Conservation (phyloP, 306 rosid species). For the Vachellia collinsii region DNA sequence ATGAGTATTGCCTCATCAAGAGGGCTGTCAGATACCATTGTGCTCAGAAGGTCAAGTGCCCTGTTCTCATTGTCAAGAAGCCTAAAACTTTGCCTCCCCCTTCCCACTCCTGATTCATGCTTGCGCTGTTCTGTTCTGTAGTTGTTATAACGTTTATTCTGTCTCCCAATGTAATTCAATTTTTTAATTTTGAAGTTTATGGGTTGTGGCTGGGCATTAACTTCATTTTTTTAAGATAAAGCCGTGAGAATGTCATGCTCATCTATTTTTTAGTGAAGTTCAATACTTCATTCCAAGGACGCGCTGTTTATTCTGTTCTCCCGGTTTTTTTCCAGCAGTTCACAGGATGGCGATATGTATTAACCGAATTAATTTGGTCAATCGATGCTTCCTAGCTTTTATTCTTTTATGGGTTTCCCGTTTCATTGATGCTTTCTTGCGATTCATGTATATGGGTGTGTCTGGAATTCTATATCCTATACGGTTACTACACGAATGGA, state of each 20-base stretch:
- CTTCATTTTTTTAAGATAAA: not conserved
- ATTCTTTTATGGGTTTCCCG: not conserved
- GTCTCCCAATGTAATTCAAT: not conserved
- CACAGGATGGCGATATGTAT: no score
- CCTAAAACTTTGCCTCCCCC: conserved; percentile 49
- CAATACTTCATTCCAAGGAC: no score
- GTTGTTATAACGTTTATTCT: not conserved
- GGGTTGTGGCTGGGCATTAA: not conserved
- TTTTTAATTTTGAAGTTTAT: not conserved
- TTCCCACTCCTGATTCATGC: not conserved
- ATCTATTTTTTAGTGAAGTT: no score
- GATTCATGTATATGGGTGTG: not conserved
- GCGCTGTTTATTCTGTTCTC: no score
- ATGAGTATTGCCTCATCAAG: no score
- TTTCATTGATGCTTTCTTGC: not conserved
- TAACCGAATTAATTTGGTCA: no score
- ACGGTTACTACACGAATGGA: not conserved
- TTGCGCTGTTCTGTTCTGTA: not conserved
- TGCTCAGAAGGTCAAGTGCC: conserved; percentile 73
- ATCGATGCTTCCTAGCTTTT: not conserved
- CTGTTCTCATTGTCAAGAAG: conserved; percentile 81
- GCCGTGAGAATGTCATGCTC: not conserved
- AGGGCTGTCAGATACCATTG: no score
- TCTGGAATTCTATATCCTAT: not conserved
- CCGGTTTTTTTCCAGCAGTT: no score